These are phyloP conservation scores for Rhodotorula paludigena DNA, from an alignment of 768 basidiomycete species.

Conservation along the genomic window DNA sequence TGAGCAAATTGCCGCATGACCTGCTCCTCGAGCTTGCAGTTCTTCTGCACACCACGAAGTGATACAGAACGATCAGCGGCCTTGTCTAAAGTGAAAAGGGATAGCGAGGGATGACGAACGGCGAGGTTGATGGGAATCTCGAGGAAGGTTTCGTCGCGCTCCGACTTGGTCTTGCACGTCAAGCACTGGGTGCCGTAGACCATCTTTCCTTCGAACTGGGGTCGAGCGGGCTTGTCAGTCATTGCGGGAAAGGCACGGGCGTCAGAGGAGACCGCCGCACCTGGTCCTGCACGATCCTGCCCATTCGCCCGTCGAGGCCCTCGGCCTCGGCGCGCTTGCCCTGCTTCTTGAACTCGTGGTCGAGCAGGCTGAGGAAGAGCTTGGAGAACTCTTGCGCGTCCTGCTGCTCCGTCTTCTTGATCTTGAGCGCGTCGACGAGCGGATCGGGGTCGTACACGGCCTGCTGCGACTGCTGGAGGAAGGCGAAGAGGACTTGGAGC, in stretches of 20 bases:
- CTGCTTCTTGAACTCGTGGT: slow-evolving; percentile 81
- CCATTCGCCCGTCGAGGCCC: slow-evolving; percentile 52
- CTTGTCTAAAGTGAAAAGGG: background rate
- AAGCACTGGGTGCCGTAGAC: slow-evolving; percentile 75
- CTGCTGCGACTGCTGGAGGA: slow-evolving; percentile 67
- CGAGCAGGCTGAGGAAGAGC: slow-evolving; percentile 83
- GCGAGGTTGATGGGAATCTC: slow-evolving; percentile 83
- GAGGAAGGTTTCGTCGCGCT: slow-evolving; percentile 66
- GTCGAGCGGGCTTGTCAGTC: background rate
- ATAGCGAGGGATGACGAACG: slow-evolving; percentile 51
- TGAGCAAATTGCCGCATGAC: slow-evolving; percentile 61
- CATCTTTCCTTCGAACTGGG: slow-evolving; percentile 78
- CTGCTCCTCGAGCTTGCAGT: slow-evolving; percentile 67
- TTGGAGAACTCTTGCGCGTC: slow-evolving; percentile 99
- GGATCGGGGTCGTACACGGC: slow-evolving; percentile 74
- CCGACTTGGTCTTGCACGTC: slow-evolving; percentile 63
- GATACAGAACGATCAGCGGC: background rate
- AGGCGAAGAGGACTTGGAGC: slow-evolving; percentile 60
- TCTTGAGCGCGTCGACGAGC: slow-evolving; percentile 74
- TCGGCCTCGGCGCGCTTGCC: slow-evolving; percentile 23
- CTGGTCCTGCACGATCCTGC: slow-evolving; percentile 63
- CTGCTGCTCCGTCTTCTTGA: slow-evolving; percentile 82
- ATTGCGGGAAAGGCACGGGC: slow-evolving; percentile 2
- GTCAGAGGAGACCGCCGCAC: slow-evolving; percentile 46
- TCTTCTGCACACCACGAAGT: slow-evolving; percentile 52